Conservation (phyloP, 805 yeast genomes). For the Barnettozyma salicaria region DNA sequence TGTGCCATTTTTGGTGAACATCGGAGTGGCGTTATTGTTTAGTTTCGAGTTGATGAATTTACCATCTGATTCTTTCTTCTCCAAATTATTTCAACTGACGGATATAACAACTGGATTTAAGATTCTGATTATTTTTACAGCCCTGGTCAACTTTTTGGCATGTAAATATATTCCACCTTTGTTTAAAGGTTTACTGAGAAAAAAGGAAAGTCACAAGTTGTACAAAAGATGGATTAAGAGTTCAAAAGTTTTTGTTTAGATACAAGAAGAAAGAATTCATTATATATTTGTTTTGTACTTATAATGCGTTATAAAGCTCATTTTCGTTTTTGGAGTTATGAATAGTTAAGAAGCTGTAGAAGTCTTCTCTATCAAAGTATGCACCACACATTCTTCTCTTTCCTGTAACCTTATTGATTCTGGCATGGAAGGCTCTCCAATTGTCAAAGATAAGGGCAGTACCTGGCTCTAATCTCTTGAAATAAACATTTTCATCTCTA, state of each 20-base stretch:
- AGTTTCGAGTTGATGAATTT: slow-evolving; percentile 52
- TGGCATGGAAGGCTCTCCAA: slow-evolving; percentile 67
- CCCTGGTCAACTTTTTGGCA: slow-evolving; percentile 42
- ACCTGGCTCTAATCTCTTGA: slow-evolving; percentile 56
- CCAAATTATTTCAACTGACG: slow-evolving; percentile 72
- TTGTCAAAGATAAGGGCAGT: slow-evolving; percentile 63
- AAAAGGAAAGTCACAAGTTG: slow-evolving; percentile 32
- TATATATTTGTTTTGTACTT: background rate
- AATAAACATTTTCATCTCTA: slow-evolving; percentile 43
- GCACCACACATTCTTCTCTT: slow-evolving; percentile 70
- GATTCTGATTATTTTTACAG: slow-evolving; percentile 39
- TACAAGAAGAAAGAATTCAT: background rate
- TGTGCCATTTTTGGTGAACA: slow-evolving; percentile 62
- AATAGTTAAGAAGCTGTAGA: slow-evolving; percentile 40
- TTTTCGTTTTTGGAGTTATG: slow-evolving; percentile 42
- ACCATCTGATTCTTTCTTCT: slow-evolving; percentile 47
- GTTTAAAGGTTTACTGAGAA: slow-evolving; percentile 30
- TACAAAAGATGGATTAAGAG: slow-evolving; percentile 30
- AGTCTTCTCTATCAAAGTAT: slow-evolving; percentile 63
- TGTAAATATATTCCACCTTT: slow-evolving; percentile 30
- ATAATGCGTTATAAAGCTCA: slow-evolving; percentile 30
- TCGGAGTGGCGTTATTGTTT: slow-evolving; percentile 41
- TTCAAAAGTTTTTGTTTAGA: slow-evolving; percentile 13
- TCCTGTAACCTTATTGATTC: slow-evolving; percentile 57
- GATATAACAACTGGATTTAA: slow-evolving; percentile 47